Evolutionary conservation across 1,139 yeast species (phyloP).

Genomic region (Kazachstania sp.): DNA sequence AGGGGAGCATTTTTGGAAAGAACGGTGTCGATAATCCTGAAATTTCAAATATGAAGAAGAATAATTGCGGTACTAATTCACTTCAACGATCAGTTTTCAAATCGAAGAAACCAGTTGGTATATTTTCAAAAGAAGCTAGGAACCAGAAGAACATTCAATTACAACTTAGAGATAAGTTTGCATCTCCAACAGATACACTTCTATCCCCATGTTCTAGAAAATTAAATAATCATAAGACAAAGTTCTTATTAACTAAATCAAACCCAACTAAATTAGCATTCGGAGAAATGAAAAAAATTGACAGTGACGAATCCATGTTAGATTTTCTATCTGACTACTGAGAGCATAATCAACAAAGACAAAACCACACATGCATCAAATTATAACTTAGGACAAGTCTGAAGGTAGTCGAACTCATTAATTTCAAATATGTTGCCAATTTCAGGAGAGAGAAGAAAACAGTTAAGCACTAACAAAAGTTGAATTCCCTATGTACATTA

Average conservation of each 20-base stretch:
- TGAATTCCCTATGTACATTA: too few relatives aligned
- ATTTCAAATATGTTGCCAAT: too few relatives aligned
- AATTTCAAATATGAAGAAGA: neutral
- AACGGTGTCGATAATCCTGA: neutral
- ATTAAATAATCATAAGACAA: constrained; percentile 40
- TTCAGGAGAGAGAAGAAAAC: too few relatives aligned
- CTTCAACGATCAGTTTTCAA: constrained; percentile 22
- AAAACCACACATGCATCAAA: too few relatives aligned
- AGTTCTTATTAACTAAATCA: constrained; percentile 22
- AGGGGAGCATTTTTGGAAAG: neutral
- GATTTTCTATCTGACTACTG: constrained; percentile 6
- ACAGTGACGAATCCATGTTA: constrained; percentile 3
- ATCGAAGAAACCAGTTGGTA: constrained; percentile 9
- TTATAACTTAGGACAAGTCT: too few relatives aligned
- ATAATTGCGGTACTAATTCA: neutral
- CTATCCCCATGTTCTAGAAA: constrained; percentile 53
- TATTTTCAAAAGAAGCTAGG: constrained; percentile 5
- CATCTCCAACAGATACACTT: constrained; percentile 41
- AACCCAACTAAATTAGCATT: constrained; percentile 27
- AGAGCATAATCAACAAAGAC: neutral
- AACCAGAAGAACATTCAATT: constrained; percentile 6
- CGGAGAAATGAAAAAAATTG: constrained; percentile 6
- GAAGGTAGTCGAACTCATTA: too few relatives aligned
- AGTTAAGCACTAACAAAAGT: too few relatives aligned
- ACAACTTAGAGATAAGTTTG: constrained; percentile 30